A percentile compares a stretch with the other conserved stretches of the same genome.
Evolutionary conservation across 139 green algal species (phyloP).

Genomic region (Ulvella scutata): DNA sequence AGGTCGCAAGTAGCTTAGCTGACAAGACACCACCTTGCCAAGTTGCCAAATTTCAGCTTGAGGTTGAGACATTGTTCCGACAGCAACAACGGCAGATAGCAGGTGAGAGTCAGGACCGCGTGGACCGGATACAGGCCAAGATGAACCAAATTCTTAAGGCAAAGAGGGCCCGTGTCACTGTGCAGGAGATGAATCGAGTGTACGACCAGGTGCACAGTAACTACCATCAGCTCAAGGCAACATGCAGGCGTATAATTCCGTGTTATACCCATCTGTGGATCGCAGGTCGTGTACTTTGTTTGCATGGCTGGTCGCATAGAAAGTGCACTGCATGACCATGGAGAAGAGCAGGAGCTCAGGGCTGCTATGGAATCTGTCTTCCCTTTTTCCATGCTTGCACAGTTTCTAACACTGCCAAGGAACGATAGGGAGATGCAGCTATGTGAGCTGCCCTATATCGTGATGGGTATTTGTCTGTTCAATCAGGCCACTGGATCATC

Average conservation of each 20-base stretch:
- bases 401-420: slow-evolving; percentile 28
- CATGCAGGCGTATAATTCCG: too few relatives aligned
- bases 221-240: too few relatives aligned
- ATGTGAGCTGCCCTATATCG: slow-evolving; percentile 32
- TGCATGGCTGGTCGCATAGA: background rate
- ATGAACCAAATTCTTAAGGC: background rate
- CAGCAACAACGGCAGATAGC: background rate
- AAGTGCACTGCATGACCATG: background rate
- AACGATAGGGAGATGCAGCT: slow-evolving; percentile 25
- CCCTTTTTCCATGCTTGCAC: slow-evolving; percentile 24
- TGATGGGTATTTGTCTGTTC: slow-evolving; percentile 43
- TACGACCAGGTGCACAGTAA: background rate
- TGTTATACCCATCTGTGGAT: background rate
- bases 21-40: background rate
- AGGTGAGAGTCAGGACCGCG: background rate
- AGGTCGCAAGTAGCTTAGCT: background rate
- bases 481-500: slow-evolving; percentile 15
- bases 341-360: slow-evolving; percentile 12
- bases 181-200: background rate
- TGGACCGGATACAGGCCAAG: background rate
- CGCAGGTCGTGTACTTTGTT: background rate
- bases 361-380: slow-evolving; percentile 42
- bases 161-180: background rate
- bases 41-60: background rate
- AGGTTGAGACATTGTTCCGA: background rate